Evolutionary conservation across 208 protist species (phyloP).

Genomic region (Acanthamoeba culbertsoni): DNA sequence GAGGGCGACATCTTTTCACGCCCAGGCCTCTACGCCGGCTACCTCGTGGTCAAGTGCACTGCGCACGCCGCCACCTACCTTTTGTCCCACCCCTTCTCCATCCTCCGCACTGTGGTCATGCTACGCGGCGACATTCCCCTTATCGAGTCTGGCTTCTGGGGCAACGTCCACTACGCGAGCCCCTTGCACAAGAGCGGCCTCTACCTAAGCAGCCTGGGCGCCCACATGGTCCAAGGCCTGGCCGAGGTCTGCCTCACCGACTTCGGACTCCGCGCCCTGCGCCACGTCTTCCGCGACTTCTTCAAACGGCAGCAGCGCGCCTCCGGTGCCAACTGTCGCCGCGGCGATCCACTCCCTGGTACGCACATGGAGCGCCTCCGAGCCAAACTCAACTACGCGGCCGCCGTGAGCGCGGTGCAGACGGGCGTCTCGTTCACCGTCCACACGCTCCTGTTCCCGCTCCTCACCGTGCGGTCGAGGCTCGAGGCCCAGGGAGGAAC

Average conservation of each 20-base stretch:
- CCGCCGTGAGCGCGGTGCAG: not conserved
- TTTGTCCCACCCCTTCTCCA: not conserved
- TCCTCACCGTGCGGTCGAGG: not conserved
- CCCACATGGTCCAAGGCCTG: not conserved
- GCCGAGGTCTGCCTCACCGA: constrained; percentile 40
- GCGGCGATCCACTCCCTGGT: not conserved
- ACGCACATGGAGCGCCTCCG: not conserved
- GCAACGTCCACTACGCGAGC: not conserved
- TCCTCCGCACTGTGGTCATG: not conserved
- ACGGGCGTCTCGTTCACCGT: not conserved
- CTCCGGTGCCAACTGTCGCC: not conserved
- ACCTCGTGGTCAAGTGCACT: constrained; percentile 2
- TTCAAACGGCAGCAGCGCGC: not conserved
- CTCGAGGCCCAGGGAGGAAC: not conserved
- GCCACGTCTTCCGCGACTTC: not conserved
- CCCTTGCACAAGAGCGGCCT: not conserved
- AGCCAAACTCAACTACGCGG: not conserved
- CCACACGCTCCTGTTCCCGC: not conserved
- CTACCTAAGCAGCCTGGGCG: constrained; percentile 23
- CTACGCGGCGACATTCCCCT: not conserved
- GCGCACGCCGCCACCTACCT: not conserved
- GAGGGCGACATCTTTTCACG: not conserved
- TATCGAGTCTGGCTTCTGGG: not conserved
- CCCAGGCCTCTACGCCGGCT: constrained; percentile 33
- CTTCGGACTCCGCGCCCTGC: not conserved